phyloP scores from a whole-genome alignment of 176 grass and related monocot genomes.

The bread wheat (Triticum aestivum) region DNA sequence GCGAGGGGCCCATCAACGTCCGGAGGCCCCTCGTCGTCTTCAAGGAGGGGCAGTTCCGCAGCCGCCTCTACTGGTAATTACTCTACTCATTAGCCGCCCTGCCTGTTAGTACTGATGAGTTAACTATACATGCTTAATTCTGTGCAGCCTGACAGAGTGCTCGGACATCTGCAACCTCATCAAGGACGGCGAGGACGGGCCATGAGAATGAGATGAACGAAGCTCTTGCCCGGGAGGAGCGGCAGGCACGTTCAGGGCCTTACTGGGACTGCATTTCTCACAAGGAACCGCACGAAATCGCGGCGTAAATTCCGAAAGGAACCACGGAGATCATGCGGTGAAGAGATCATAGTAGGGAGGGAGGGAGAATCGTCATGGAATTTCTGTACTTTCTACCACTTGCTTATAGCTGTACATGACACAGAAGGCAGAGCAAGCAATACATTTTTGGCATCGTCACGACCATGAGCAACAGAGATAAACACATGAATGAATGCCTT shows the following conservation, averaged over 20 bases:
- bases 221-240: background rate
- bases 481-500: background rate
- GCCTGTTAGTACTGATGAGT: background rate
- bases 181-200: constrained; percentile 75
- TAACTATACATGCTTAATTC: background rate
- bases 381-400: background rate
- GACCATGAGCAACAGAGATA: background rate
- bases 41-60: constrained; percentile 54
- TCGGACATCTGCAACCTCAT: constrained; percentile 69
- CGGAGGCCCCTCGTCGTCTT: constrained; percentile 52
- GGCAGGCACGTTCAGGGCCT: background rate
- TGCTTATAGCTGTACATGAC: background rate
- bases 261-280: background rate
- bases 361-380: background rate
- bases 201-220: constrained; percentile 34
- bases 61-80: constrained; percentile 51
- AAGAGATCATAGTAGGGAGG: background rate
- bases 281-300: background rate
- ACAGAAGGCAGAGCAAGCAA: background rate
- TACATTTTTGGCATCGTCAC: background rate
- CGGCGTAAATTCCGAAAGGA: no score
- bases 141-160: constrained; percentile 52
- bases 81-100: no score
- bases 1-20: constrained; percentile 58
- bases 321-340: background rate